Base-by-base conservation (phyloP, 306 rosid genomes). In the Glycine tomentella region DNA sequence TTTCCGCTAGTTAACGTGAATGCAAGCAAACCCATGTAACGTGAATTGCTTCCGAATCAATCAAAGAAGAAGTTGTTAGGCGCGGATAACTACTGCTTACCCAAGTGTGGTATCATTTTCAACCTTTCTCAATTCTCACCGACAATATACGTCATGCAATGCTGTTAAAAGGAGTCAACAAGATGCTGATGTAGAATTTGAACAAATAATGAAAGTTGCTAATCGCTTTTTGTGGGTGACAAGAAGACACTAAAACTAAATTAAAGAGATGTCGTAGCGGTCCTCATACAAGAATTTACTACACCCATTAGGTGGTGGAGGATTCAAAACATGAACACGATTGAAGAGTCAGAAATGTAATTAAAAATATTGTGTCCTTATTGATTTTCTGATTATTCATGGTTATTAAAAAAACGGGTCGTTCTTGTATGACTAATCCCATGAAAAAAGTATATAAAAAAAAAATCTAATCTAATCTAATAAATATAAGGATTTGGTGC, bases 121-220 rank as follows among this genome's bases (percentile, higher is more conserved):
- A 80, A 59, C 71, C 77, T 48, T 25, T 25, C 31, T 25, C 31
- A 25, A 25, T 12, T 58, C 4, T 70, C 77, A 70, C 83, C 70
- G 78, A 70, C 71, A 48, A 7, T 20, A 7, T 9, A 59, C 78
- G 20, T 42, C 17, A 68, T 25, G 13, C 16, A 40, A 40, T 13
- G 42, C 2, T 42, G 61, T 45, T 69, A 34, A 70, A 16, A 31
- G 78, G 49, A 55, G 48, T 67, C 58, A 20, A 38, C 46, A 42
- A 53, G 12, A 34, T 10, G 7, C 13, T 58, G 62, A 70, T 58
- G 71, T 58, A 33, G 6, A 48, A 17, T 44, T 67, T 66, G n/a
- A 77, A 64, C 73, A 34, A 66, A 49, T 25, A 25, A 0, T 65
- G 2, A 52, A 64, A 34, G 9, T 33, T 14, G 62, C n/a, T n/a